phyloP scores from a whole-genome alignment of 1,284 basidiomycete genomes.

The Heterobasidion annosum region DNA sequence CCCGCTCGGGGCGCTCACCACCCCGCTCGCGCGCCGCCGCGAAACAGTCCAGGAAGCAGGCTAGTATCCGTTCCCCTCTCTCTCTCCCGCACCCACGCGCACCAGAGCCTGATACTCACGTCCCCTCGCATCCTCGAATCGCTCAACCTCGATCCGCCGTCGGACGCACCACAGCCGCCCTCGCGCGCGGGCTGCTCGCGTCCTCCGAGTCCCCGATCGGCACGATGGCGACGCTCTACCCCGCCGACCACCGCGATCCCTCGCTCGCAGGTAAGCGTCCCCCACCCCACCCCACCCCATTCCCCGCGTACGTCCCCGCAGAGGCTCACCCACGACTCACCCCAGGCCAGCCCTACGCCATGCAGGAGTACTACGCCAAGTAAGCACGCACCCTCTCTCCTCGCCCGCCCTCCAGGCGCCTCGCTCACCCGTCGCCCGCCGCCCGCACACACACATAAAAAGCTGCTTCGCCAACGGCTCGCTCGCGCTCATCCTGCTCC shows the following conservation, averaged over 20 bases:
- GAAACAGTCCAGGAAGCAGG: constrained; percentile 18
- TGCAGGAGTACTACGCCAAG: constrained; percentile 54
- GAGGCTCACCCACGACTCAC: background rate
- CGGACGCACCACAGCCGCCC: constrained; percentile 21
- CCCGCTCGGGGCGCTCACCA: background rate
- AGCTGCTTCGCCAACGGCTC: constrained; percentile 55
- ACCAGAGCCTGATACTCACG: background rate
- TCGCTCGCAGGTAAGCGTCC: constrained; percentile 27
- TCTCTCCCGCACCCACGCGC: background rate
- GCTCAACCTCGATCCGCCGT: background rate
- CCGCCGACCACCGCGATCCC: constrained; percentile 24
- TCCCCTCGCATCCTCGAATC: background rate
- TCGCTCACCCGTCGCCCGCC: background rate
- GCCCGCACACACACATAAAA: background rate
- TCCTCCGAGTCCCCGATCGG: constrained; percentile 27
- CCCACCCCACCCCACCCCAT: no score
- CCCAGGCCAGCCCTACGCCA: constrained; percentile 45
- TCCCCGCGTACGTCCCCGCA: background rate
- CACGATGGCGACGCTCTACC: constrained; percentile 43
- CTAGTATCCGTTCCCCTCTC: background rate
- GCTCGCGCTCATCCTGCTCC: constrained; percentile 51
- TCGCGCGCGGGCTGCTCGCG: constrained; percentile 34
- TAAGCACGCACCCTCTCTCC: constrained; percentile 9
- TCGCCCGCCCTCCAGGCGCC: background rate
- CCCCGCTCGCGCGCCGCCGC: background rate